These are phyloP conservation scores for Fusarium sp. DNA, from an alignment of 2,329 filamentous ascomycete genomes.

Conservation along the genomic window DNA sequence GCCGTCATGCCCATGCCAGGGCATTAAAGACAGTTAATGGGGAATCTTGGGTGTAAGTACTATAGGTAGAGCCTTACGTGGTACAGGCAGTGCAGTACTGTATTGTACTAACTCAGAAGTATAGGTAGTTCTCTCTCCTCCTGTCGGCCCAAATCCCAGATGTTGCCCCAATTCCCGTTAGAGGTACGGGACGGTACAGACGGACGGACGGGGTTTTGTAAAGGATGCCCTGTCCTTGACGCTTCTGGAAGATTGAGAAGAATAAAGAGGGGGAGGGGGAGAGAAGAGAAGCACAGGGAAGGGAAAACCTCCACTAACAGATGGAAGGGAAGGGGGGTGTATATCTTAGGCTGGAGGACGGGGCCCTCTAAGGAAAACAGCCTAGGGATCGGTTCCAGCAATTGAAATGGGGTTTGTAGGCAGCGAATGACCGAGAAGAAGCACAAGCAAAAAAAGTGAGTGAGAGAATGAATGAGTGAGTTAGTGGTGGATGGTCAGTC, in stretches of 20 bases:
- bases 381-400: slow-evolving; percentile 14
- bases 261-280: slow-evolving; percentile 25
- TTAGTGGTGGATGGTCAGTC: neutral
- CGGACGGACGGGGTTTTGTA: slow-evolving; percentile 24
- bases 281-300: neutral
- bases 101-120: neutral
- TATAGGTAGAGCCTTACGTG: slow-evolving; percentile 10
- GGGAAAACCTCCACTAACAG: slow-evolving; percentile 9
- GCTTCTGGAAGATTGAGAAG: slow-evolving; percentile 37
- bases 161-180: slow-evolving; percentile 33
- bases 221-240: slow-evolving; percentile 33
- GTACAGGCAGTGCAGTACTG: neutral
- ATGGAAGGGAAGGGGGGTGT: slow-evolving; percentile 17
- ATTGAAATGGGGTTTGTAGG: slow-evolving; percentile 13
- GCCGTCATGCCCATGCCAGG: slow-evolving; percentile 40
- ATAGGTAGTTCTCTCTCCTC: neutral
- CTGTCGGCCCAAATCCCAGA: slow-evolving; percentile 34
- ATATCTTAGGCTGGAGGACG: neutral
- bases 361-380: slow-evolving; percentile 12
- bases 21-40: slow-evolving; percentile 5
- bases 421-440: neutral
- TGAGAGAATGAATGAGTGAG: neutral
- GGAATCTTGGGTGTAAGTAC: slow-evolving; percentile 23
- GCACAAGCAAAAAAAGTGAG: slow-evolving; percentile 3
- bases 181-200: neutral